These are phyloP conservation scores for Rhizophagus clarus DNA, from an alignment of 192 early-diverging fungal genomes.

Conservation along the genomic window DNA sequence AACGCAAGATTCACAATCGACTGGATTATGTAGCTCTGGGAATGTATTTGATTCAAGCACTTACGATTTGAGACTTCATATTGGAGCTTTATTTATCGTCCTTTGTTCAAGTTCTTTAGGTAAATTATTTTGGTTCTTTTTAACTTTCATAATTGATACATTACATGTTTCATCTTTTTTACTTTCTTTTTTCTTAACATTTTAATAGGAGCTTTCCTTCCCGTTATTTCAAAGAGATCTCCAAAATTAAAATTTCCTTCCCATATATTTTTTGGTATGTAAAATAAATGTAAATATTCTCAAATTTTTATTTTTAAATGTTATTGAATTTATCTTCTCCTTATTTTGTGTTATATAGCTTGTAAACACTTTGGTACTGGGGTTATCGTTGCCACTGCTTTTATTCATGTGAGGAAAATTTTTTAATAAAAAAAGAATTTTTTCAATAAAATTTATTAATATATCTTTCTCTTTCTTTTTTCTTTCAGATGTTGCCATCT, in stretches of 20 bases:
- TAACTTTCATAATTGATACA: slow-evolving; percentile 2
- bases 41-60: neutral
- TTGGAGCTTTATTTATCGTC: slow-evolving; percentile 59
- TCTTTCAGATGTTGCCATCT: slow-evolving; percentile 55
- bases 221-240: slow-evolving; percentile 37
- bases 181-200: neutral
- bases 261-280: neutral
- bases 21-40: no score
- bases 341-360: slow-evolving; percentile 1
- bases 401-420: slow-evolving; percentile 57
- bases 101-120: slow-evolving; percentile 54
- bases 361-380: slow-evolving; percentile 55
- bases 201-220: slow-evolving; percentile 45
- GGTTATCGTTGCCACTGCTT: slow-evolving; percentile 73
- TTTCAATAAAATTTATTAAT: neutral
- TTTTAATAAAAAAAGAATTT: no score
- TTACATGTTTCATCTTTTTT: neutral
- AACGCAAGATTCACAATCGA: no score
- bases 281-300: neutral
- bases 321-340: neutral
- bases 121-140: neutral
- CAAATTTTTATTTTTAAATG: neutral
- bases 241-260: neutral
- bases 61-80: slow-evolving; percentile 43
- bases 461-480: neutral